Base-by-base conservation (phyloP, 495 filamentous ascomycete species). In the Schizothecium vesticola region DNA sequence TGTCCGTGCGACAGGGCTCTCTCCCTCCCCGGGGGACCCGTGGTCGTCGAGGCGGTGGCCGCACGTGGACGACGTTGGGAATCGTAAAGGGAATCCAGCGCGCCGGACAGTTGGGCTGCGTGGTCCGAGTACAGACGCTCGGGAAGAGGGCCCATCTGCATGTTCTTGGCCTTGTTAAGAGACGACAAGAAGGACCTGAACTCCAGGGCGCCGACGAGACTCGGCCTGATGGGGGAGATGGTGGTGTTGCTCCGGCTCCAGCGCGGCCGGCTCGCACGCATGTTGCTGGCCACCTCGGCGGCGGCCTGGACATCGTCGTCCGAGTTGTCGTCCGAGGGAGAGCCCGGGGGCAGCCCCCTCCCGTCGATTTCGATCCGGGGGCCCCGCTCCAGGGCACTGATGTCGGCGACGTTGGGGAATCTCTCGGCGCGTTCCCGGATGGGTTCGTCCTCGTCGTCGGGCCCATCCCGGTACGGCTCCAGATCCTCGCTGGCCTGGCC, bases 181-280 rank as follows among this genome's bases (percentile, higher is more conserved):
- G 92, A 91, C 8, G 89, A 89, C 60, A 99, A 82, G 13, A 97
- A 90, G 3, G 94, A 92, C 68, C 92, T 87, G 72, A 99, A 99
- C 78, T 99, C 96, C 64, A 99, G 80, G 5, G 90, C 96, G 59
- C 96, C 96, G 7, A 98, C 91, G 23, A 99, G 79, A 80, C 94
- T 97, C 6, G 96, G 93, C 31, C 96, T 86, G 67, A 98, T 97
- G 1, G 92, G 90, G 59, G 87, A 90, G 67, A 92, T 81, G 28
- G 93, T 78, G 58, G 81, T 91, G 74, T 88, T 91, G 68, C 89
- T 90, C 60, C 93, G 85, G 61, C 85, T 81, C 64, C 85, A 86
- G 58, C 81, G 80, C 9, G 91, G 91, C 12, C 95, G 87, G 72
- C 84, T 90, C 25, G 97, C 85, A 63, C 94, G 89, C 96, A 99